Evolutionary conservation across 495 filamentous ascomycete species (phyloP), one percentile per base, ranked within the genome.

Genomic region (Podospora anserina): DNA sequence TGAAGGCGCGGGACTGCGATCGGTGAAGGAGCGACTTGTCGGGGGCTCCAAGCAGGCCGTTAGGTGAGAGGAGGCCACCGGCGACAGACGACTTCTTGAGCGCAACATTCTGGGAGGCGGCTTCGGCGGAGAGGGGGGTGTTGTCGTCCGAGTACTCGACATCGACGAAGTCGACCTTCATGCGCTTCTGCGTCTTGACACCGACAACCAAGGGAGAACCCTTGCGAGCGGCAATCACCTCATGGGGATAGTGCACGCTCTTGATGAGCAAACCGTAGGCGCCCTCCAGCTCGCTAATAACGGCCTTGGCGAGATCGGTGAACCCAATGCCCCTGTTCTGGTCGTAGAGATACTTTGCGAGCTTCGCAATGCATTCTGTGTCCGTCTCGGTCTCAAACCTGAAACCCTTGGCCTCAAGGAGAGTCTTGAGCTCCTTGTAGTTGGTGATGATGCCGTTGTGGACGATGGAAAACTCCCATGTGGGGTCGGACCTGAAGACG

Each of bases 381-480:
- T 99, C 95, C 59, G 95, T 99, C 83, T 99, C 94, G 30, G 94
- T 98, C 88, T 99, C 95, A 78, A 99, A 99, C 67, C 90, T 89
- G 86, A 97, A 97, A 70, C 96, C 96, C 85, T 97, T 99, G 84
- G 84, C 86, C 81, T 93, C 89, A 70, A 99, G 84, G 63, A 99
- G 86, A 66, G 91, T 91, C 88, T 94, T 97, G 73, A 99, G 83
- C 84, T 99, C 95, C 84, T 99, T 99, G 88, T 99, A 99, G 86
- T 99, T 99, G 83, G 95, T 99, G 83, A 99, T 99, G 85, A 99
- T 99, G 78, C 95, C 95, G 81, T 99, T 99, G 89, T 99, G 95
- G 57, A 97, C 94, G 73, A 99, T 91, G 68, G 93, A 87, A 78
- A 99, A 99, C 80, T 98, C 89, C 92, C 93, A 98, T 73, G 83